Conservation (phyloP, 305 asterid species). For the Andrographis paniculata region DNA sequence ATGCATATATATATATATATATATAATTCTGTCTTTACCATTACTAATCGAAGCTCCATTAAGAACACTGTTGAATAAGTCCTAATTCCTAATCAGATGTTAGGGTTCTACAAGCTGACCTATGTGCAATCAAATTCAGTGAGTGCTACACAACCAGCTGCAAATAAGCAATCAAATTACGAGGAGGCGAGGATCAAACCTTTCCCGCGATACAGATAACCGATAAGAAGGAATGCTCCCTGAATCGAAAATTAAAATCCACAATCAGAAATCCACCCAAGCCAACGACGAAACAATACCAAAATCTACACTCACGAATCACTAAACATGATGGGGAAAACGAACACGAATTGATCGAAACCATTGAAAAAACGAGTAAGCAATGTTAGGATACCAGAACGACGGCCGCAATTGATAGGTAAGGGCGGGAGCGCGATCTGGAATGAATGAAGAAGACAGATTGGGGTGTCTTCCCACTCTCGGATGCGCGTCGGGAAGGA, state of each 20-base stretch:
- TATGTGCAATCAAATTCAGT: too few relatives aligned
- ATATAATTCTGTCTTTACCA: too few relatives aligned
- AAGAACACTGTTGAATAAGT: too few relatives aligned
- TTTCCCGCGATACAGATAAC: slow-evolving; percentile 28
- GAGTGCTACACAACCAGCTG: too few relatives aligned
- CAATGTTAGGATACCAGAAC: slow-evolving; percentile 25
- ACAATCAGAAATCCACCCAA: not conserved
- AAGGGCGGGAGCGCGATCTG: slow-evolving; percentile 36
- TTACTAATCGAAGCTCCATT: too few relatives aligned
- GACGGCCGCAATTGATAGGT: slow-evolving; percentile 26
- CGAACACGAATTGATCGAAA: not conserved
- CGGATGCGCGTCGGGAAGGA: slow-evolving; percentile 40
- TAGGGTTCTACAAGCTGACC: too few relatives aligned
- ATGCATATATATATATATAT: too few relatives aligned
- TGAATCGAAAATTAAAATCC: slow-evolving; percentile 16
- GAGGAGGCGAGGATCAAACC: slow-evolving; percentile 18
- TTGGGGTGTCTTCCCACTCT: slow-evolving; percentile 23
- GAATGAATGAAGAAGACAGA: slow-evolving; percentile 24
- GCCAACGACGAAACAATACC: not conserved
- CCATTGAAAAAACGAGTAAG: not conserved
- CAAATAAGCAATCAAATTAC: too few relatives aligned
- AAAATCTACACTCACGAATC: too few relatives aligned
- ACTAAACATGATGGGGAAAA: not conserved
- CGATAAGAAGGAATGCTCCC: slow-evolving; percentile 35
- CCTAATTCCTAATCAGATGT: too few relatives aligned